Conservation (phyloP, 805 yeast genomes). For the Danielia reshetovae region DNA sequence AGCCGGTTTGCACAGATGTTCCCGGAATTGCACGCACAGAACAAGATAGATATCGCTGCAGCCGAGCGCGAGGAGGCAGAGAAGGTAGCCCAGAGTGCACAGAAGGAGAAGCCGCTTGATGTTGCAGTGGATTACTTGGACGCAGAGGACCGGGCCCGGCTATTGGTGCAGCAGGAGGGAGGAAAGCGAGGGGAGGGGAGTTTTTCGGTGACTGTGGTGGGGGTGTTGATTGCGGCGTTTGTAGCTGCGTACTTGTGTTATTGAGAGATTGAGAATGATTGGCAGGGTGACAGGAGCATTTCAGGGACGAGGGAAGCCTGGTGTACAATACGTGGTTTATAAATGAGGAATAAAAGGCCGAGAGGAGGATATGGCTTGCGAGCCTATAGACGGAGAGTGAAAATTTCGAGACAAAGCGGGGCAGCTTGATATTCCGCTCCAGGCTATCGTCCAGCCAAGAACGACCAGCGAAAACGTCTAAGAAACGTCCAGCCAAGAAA, state of each 20-base stretch:
- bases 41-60: constrained; percentile 28
- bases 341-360: no score
- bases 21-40: constrained; percentile 58
- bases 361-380: no score
- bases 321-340: no score
- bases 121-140: constrained; percentile 42
- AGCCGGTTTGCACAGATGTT: constrained; percentile 58
- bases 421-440: no score
- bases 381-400: no score
- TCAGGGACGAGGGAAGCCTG: no score
- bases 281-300: no score
- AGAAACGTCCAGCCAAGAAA: no score
- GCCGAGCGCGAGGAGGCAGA: constrained; percentile 14
- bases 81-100: constrained; percentile 6
- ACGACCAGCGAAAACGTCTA: no score
- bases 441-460: no score
- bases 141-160: constrained; percentile 64
- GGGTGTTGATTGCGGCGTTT: constrained; percentile 30
- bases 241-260: constrained; percentile 24
- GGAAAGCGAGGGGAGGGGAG: constrained; percentile 1
- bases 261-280: no score
- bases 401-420: no score
- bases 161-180: constrained; percentile 14
- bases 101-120: constrained; percentile 15
- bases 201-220: constrained; percentile 20